Evolutionary conservation across 495 filamentous ascomycete species (phyloP).

Genomic region (Hypoxylon fragiforme): DNA sequence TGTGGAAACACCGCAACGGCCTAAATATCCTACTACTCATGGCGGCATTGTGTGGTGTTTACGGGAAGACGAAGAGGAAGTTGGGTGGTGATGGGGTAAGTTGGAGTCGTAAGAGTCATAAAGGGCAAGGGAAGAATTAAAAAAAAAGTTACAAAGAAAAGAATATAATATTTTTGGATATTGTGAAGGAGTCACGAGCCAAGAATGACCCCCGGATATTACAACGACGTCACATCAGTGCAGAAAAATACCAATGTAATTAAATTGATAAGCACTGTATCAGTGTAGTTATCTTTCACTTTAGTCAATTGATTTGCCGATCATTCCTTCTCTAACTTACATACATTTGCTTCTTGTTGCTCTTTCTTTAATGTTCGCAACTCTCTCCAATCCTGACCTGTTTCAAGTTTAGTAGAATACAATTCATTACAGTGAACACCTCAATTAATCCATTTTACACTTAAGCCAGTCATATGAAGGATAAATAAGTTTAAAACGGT

Average conservation of each 20-base stretch:
- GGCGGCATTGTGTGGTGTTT: constrained; percentile 46
- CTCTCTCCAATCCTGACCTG: no score
- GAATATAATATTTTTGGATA: constrained; percentile 6
- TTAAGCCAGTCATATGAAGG: no score
- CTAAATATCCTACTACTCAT: constrained; percentile 46
- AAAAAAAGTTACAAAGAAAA: no score
- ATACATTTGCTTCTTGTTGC: neutral
- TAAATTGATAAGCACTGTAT: neutral
- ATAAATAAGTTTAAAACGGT: no score
- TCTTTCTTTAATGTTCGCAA: no score
- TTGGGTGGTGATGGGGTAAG: constrained; percentile 3
- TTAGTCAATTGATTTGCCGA: neutral
- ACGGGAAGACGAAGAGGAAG: constrained; percentile 5
- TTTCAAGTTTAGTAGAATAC: no score
- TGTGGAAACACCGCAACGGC: constrained; percentile 43
- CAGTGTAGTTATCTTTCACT: neutral
- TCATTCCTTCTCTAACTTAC: neutral
- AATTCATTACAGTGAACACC: no score
- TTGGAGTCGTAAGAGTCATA: constrained; percentile 23
- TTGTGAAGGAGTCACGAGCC: constrained; percentile 24
- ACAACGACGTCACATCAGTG: constrained; percentile 18
- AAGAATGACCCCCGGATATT: constrained; percentile 10
- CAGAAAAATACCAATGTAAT: no score
- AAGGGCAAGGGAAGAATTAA: constrained; percentile 3
- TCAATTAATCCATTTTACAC: no score